Conservation (phyloP, 495 filamentous ascomycete species). For the Xylaria cubensis region DNA sequence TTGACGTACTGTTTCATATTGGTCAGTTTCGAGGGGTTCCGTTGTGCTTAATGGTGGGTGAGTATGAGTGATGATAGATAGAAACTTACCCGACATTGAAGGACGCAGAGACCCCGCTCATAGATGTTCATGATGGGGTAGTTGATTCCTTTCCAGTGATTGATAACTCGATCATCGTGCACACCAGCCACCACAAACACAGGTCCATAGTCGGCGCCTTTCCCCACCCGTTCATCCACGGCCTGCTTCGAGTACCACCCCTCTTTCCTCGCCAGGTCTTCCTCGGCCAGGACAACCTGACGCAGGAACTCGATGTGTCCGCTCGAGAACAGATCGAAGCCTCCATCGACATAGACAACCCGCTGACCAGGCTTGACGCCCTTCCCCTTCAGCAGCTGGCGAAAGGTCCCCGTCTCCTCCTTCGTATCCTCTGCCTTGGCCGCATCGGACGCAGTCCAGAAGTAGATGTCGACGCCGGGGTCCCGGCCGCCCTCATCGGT, state of each 20-base stretch:
- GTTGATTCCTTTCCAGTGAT: conserved; percentile 94
- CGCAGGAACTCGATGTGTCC: conserved; percentile 95
- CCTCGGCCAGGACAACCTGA: conserved; percentile 73
- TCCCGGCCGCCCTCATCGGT: conserved; percentile 77
- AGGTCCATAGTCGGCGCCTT: conserved; percentile 76
- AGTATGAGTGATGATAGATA: background rate
- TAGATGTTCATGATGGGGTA: conserved; percentile 99
- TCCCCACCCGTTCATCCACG: conserved; percentile 63
- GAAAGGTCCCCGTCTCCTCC: conserved; percentile 65
- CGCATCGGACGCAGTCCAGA: conserved; percentile 67
- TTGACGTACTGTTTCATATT: conserved; percentile 72
- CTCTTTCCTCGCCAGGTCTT: conserved; percentile 63
- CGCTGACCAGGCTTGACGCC: conserved; percentile 76
- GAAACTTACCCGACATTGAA: conserved; percentile 83
- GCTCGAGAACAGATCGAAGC: conserved; percentile 95
- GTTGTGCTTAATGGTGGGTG: background rate
- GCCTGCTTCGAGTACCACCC: conserved; percentile 77
- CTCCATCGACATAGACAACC: conserved; percentile 93
- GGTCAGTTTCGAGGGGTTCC: conserved; percentile 25
- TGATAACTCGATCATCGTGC: conserved; percentile 93
- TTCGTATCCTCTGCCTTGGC: conserved; percentile 56
- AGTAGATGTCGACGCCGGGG: conserved; percentile 79
- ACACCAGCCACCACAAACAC: conserved; percentile 89
- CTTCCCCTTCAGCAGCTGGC: conserved; percentile 68
- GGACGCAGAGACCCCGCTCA: conserved; percentile 91